phyloP scores from a whole-genome alignment of 352 stramenopile species.

The Phytopythium chamaehyphon region DNA sequence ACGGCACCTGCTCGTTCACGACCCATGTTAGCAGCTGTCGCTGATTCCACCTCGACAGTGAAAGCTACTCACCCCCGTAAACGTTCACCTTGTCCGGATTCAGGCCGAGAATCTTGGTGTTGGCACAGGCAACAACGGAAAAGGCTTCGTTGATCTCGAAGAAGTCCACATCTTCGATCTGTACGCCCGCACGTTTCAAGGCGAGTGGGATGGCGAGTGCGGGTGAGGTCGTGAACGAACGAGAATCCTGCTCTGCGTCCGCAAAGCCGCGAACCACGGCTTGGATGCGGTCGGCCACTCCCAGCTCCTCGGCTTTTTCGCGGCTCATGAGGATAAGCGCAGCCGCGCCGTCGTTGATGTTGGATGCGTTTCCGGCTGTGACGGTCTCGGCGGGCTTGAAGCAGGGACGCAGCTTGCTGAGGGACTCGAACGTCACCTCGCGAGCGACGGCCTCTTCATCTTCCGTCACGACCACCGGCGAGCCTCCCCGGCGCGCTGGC shows the following conservation, averaged over 20 bases:
- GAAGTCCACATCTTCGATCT: conserved; percentile 89
- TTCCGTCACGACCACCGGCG: conserved; percentile 23
- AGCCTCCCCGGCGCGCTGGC: conserved; percentile 24
- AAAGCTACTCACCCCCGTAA: conserved; percentile 79
- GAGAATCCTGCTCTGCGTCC: conserved; percentile 77
- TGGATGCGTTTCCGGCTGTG: conserved; percentile 93
- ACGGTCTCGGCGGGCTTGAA: conserved; percentile 88
- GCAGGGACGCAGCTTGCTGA: conserved; percentile 82
- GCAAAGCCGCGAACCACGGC: conserved; percentile 66
- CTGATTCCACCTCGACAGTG: too few relatives aligned
- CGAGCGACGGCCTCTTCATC: conserved; percentile 89
- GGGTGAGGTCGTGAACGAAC: conserved; percentile 93
- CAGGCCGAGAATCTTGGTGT: conserved; percentile 89
- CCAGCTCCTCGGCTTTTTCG: conserved; percentile 56
- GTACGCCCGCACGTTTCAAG: conserved; percentile 64
- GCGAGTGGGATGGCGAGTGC: conserved; percentile 90
- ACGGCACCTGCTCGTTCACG: conserved; percentile 52
- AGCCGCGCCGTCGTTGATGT: conserved; percentile 95
- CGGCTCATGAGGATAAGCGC: conserved; percentile 93
- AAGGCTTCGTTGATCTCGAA: conserved; percentile 99
- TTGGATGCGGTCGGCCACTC: conserved; percentile 46
- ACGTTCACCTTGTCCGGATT: conserved; percentile 91
- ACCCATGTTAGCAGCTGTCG: too few relatives aligned
- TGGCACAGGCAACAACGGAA: conserved; percentile 92
- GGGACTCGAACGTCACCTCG: conserved; percentile 82